Conservation (phyloP, 1,284 basidiomycete species). For the Malassezia restricta region DNA sequence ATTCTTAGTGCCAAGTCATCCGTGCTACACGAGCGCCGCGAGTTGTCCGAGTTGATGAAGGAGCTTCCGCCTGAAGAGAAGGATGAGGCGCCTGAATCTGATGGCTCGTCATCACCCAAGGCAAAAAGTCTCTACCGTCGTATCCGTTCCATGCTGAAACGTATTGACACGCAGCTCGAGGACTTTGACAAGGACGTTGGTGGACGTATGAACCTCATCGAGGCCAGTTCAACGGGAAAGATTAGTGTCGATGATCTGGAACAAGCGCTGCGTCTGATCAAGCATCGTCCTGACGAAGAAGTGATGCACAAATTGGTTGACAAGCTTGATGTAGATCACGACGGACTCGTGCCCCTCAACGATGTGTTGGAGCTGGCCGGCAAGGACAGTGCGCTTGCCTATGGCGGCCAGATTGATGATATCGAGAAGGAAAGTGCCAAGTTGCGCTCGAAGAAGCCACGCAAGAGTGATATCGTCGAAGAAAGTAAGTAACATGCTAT, state of each 20-base stretch:
- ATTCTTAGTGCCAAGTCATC: slow-evolving; percentile 90
- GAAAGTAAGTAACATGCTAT: slow-evolving; percentile 1
- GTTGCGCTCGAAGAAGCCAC: slow-evolving; percentile 20
- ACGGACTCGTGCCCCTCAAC: slow-evolving; percentile 63
- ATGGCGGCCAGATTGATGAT: slow-evolving; percentile 33
- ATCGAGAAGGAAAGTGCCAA: slow-evolving; percentile 25
- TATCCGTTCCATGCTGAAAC: slow-evolving; percentile 86
- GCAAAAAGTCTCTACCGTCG: slow-evolving; percentile 75
- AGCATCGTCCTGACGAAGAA: slow-evolving; percentile 78
- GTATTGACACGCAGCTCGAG: slow-evolving; percentile 83
- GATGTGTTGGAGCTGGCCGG: slow-evolving; percentile 47
- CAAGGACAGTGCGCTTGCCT: slow-evolving; percentile 43
- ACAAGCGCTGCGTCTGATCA: slow-evolving; percentile 81
- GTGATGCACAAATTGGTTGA: slow-evolving; percentile 77
- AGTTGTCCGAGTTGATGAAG: slow-evolving; percentile 75
- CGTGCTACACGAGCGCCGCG: slow-evolving; percentile 87
- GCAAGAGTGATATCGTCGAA: slow-evolving; percentile 36
- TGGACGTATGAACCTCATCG: slow-evolving; percentile 81
- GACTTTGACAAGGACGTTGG: slow-evolving; percentile 74
- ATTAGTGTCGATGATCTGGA: slow-evolving; percentile 81
- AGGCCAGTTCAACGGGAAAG: slow-evolving; percentile 76
- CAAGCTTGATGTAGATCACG: slow-evolving; percentile 90
- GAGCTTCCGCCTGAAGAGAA: slow-evolving; percentile 7
- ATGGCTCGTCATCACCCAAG: slow-evolving; percentile 15
- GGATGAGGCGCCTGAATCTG: not conserved